These are phyloP conservation scores for Xeromyces bisporus DNA, from an alignment of 495 filamentous ascomycete genomes.

Conservation along the genomic window DNA sequence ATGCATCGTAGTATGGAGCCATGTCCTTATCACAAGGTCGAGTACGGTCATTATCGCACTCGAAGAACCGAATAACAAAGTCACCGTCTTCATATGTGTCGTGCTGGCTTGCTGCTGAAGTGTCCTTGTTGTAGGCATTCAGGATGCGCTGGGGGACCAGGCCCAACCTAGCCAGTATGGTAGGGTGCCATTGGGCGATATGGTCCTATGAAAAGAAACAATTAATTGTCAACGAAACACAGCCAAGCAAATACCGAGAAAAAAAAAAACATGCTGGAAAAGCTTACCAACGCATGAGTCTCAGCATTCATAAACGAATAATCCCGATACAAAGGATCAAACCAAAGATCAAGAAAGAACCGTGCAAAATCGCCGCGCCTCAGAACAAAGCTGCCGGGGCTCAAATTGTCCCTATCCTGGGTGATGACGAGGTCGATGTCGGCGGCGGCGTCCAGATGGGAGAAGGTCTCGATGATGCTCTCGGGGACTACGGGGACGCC, in stretches of 20 bases:
- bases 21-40: slow-evolving; percentile 58
- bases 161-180: slow-evolving; percentile 73
- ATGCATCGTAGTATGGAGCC: slow-evolving; percentile 33
- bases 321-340: slow-evolving; percentile 76
- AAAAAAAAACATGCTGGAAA: not conserved
- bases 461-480: slow-evolving; percentile 90
- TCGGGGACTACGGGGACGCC: slow-evolving; percentile 82
- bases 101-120: slow-evolving; percentile 23
- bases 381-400: slow-evolving; percentile 60
- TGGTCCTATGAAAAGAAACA: slow-evolving; percentile 42
- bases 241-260: not conserved
- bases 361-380: slow-evolving; percentile 74
- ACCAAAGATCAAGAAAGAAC: slow-evolving; percentile 93
- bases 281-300: slow-evolving; percentile 68
- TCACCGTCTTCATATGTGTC: slow-evolving; percentile 58
- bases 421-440: slow-evolving; percentile 71
- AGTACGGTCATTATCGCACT: slow-evolving; percentile 40
- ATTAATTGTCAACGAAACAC: not conserved
- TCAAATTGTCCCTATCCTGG: slow-evolving; percentile 71
- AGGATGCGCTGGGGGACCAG: slow-evolving; percentile 68
- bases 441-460: slow-evolving; percentile 54
- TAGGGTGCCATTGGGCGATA: slow-evolving; percentile 97
- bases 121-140: slow-evolving; percentile 53
- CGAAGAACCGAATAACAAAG: slow-evolving; percentile 57
- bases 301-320: slow-evolving; percentile 97